These are phyloP conservation scores for Neofusicoccum umdonicola DNA, from an alignment of 2,329 filamentous ascomycete genomes.

Conservation along the genomic window DNA sequence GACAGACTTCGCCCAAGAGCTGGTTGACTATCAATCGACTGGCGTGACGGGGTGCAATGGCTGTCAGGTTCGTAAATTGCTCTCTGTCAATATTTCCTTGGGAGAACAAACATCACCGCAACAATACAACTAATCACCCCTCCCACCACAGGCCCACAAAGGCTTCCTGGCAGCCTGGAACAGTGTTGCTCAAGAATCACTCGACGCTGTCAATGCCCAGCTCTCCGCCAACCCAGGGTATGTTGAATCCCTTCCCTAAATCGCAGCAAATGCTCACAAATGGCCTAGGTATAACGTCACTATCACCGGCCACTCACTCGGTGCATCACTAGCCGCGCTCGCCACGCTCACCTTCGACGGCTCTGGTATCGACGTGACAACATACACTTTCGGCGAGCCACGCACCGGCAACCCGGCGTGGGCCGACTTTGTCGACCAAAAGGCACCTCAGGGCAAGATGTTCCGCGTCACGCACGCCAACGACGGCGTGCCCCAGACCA, in stretches of 20 bases:
- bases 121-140: neutral
- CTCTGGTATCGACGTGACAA: neutral
- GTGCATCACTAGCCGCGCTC: slow-evolving; percentile 5
- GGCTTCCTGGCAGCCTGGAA: slow-evolving; percentile 13
- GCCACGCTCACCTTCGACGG: slow-evolving; percentile 1
- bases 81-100: no score
- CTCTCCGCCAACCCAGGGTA: neutral
- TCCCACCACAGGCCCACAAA: neutral
- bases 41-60: neutral
- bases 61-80: neutral
- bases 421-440: slow-evolving; percentile 4
- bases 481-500: slow-evolving; percentile 16
- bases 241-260: no score
- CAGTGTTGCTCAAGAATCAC: neutral
- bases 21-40: neutral
- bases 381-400: slow-evolving; percentile 11
- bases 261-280: no score
- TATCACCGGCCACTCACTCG: slow-evolving; percentile 12
- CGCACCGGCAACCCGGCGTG: slow-evolving; percentile 14
- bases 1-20: slow-evolving; percentile 4
- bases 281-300: neutral
- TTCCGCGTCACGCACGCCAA: slow-evolving; percentile 18
- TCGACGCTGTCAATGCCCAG: neutral
- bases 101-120: neutral
- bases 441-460: neutral